Percentiles rank a stretch among this genome's conserved stretches.
phyloP scores from a whole-genome alignment of 768 basidiomycete genomes.

The Suillus variegatus region DNA sequence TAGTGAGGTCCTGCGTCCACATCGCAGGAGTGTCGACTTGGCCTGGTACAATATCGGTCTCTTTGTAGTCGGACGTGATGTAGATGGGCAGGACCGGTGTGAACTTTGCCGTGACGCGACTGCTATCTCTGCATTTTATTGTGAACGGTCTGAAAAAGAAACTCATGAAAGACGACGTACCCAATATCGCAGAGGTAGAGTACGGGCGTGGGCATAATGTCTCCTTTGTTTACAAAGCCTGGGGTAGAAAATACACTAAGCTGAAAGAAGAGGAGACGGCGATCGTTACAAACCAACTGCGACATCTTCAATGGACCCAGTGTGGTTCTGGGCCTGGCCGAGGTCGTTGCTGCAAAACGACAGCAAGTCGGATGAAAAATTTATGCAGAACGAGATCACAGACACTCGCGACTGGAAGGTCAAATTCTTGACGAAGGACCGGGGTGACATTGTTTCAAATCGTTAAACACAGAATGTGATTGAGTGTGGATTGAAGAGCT shows the following conservation, averaged over 20 bases:
- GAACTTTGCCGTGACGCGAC: neutral
- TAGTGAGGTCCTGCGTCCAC: neutral
- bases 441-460: neutral
- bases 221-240: neutral
- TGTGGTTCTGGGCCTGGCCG: neutral
- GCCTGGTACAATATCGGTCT: neutral
- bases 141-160: neutral
- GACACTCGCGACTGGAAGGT: neutral
- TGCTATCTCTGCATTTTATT: neutral
- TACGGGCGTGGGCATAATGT: neutral
- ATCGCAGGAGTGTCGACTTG: neutral
- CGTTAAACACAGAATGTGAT: neutral
- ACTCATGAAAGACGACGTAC: neutral
- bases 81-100: neutral
- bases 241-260: neutral
- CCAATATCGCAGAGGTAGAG: slow-evolving; percentile 3
- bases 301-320: neutral
- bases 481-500: neutral
- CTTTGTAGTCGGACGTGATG: slow-evolving; percentile 5
- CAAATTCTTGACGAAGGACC: neutral
- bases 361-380: neutral
- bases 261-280: neutral
- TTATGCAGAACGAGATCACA: neutral
- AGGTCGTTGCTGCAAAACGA: neutral
- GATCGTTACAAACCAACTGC: neutral